A percentile compares a stretch with the other conserved stretches of the same genome.
Conservation (phyloP, 306 rosid species). For the Senna tora region DNA sequence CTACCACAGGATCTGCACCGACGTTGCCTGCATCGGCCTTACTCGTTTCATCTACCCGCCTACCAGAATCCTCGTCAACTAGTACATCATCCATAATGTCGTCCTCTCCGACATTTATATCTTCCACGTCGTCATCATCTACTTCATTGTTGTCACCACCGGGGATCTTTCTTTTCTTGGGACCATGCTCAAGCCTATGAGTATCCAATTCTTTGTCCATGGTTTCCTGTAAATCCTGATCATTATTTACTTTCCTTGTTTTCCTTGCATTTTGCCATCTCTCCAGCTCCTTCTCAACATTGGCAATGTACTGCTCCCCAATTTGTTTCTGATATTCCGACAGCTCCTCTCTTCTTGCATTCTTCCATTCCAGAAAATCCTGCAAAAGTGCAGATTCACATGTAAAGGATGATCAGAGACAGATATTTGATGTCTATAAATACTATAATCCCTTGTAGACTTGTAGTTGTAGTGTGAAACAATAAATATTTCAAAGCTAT, state of each 20-base stretch:
- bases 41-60: constrained; percentile 69
- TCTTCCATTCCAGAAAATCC: constrained; percentile 87
- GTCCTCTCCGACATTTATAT: constrained; percentile 85
- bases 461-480: too few relatives aligned
- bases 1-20: constrained; percentile 48
- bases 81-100: constrained; percentile 92
- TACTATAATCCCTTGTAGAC: too few relatives aligned
- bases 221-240: constrained; percentile 88
- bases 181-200: constrained; percentile 99
- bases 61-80: constrained; percentile 63
- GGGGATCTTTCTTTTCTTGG: constrained; percentile 87
- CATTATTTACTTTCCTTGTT: constrained; percentile 64
- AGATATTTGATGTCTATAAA: background rate
- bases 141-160: constrained; percentile 79
- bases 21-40: constrained; percentile 52
- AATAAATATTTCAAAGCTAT: background rate
- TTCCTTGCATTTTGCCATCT: constrained; percentile 96
- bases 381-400: constrained; percentile 36
- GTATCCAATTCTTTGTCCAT: constrained; percentile 98
- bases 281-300: constrained; percentile 91
- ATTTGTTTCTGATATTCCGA: constrained; percentile 82
- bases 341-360: constrained; percentile 87
- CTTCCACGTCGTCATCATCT: constrained; percentile 89
- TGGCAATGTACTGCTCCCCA: constrained; percentile 84
- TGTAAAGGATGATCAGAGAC: background rate